Percentiles rank a stretch among this genome's conserved stretches.
Conservation (phyloP, 2,329 filamentous ascomycete genomes). For the Ceratocystis harringtonii region DNA sequence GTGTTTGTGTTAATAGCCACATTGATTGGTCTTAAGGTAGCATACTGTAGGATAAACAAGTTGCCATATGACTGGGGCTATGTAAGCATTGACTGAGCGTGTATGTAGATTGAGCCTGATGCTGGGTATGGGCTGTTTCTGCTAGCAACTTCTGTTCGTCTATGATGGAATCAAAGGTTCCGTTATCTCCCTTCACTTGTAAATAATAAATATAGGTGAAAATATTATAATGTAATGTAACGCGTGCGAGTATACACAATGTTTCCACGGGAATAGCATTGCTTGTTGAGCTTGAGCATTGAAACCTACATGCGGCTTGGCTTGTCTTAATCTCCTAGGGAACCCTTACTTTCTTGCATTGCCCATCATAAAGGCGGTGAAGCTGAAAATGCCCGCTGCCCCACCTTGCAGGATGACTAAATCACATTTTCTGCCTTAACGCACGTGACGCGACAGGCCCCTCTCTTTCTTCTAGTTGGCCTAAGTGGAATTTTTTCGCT, state of each 20-base stretch:
- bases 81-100: neutral
- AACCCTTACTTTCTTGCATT: neutral
- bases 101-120: neutral
- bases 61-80: neutral
- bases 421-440: conserved; percentile 9
- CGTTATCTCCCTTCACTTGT: too few species aligned
- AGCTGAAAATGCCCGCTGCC: neutral
- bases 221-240: neutral
- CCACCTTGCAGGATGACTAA: conserved; percentile 16
- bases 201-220: too few species aligned
- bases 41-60: neutral
- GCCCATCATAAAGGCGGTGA: conserved; percentile 4
- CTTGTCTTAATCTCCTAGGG: conserved; percentile 7
- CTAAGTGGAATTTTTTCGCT: conserved; percentile 15
- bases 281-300: neutral
- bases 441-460: conserved; percentile 16
- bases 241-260: neutral
- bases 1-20: neutral
- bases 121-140: neutral
- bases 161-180: too few species aligned
- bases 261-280: neutral
- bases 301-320: neutral
- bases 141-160: too few species aligned
- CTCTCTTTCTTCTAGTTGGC: conserved; percentile 9
- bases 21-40: neutral